A percentile compares a stretch with the other conserved stretches of the same genome.
These are phyloP conservation scores for Pseudocercospora crystallina DNA, from an alignment of 2,329 filamentous ascomycete genomes.

Conservation along the genomic window DNA sequence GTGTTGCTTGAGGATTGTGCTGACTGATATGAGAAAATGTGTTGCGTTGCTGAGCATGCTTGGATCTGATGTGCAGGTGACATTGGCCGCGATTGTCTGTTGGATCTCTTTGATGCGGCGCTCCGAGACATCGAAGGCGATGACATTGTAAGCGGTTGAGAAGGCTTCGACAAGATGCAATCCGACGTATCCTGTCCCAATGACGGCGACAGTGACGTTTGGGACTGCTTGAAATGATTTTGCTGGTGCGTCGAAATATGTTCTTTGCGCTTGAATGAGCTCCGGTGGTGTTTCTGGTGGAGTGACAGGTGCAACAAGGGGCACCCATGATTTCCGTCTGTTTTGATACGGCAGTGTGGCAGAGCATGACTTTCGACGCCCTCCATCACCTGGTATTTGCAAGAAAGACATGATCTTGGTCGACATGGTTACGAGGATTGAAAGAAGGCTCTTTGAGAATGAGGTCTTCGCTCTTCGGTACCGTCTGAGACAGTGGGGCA, in stretches of 20 bases:
- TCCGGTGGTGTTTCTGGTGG: neutral
- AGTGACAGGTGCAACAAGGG: neutral
- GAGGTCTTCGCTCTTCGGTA: too few species aligned
- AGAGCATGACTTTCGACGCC: too few species aligned
- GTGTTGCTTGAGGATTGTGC: constrained; percentile 2
- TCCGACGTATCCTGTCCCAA: constrained; percentile 13
- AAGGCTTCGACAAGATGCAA: constrained; percentile 13
- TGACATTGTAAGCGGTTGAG: constrained; percentile 1
- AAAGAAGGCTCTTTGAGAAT: too few species aligned
- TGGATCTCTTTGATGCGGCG: constrained; percentile 5
- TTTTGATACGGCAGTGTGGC: too few species aligned
- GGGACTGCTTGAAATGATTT: neutral
- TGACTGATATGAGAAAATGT: constrained; percentile 10
- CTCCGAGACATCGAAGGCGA: constrained; percentile 12
- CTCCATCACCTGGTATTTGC: too few species aligned
- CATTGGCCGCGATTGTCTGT: neutral
- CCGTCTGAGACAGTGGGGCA: too few species aligned
- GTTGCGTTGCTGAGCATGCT: neutral
- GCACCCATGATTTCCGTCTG: too few species aligned
- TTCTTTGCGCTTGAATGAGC: neutral
- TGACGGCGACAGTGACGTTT: constrained; percentile 3
- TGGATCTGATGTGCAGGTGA: constrained; percentile 4
- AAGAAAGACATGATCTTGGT: too few species aligned
- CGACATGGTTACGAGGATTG: too few species aligned
- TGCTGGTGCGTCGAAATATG: neutral